Base-by-base conservation (phyloP, 257 asterid species). In the Fraxinus pennsylvanica region DNA sequence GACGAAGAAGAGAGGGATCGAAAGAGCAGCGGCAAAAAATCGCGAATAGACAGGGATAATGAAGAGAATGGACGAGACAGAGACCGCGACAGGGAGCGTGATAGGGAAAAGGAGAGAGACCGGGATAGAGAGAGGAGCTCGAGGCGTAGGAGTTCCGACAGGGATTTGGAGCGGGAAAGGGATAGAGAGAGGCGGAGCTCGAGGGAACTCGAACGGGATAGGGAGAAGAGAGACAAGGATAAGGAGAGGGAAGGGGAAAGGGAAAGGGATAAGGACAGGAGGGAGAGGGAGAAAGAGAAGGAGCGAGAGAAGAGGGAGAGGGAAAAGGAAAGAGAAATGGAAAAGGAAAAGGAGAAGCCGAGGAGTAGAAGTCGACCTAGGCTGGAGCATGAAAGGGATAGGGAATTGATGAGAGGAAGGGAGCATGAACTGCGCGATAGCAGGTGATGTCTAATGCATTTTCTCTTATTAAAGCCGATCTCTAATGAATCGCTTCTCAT, bases 321-420 rank as follows among this genome's bases (percentile, higher is more conserved):
- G 61, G 85, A 82, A 1, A 78, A 74, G 61, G 88, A 85, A 14
- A 81, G 32, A 76, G 81, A 72, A 41, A 73, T 33, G 72, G 84
- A 78, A 65, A 81, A 33, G 33, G 85, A 84, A 63, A 83, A 84
- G 86, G 91, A 88, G 90, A 85, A 87, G 84, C 80, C 88, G 12
- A 89, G 97, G 86, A 92, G 97, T 71, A 77, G 91, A 74, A 93
- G 98, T 82, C 90, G 91, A 36, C 87, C 96, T 0, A 81, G 85
- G 84, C 83, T 84, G 73, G 93, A 86, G 10, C 94, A 86, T 2
- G 98, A 90, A 82, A 82, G 86, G 79, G 97, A 92, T 86, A 85
- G 71, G 82, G 97, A 92, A 43, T 43, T 82, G 88, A 3, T 81
- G 72, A 85, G 89, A 82, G 96, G 89, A 72, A 87, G 85, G 68